Evolutionary conservation across 345 rosid species (phyloP).

Genomic region (Heritiera littoralis): DNA sequence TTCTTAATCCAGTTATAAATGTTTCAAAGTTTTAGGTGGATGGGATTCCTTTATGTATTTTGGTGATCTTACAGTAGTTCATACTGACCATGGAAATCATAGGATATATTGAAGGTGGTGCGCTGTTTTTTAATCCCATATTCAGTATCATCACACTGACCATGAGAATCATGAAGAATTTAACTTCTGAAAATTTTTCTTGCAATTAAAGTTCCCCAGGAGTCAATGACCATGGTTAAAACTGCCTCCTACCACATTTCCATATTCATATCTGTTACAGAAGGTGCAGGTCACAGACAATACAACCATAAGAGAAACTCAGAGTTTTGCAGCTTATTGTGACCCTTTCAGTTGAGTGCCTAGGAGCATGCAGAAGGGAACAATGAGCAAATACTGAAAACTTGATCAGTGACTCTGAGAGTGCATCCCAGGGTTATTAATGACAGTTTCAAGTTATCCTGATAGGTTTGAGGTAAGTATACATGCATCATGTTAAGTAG

Average conservation of each 20-base stretch:
- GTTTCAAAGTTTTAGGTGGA: not conserved
- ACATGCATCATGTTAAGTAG: not conserved
- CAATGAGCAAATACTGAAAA: not conserved
- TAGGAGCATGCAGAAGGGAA: not conserved
- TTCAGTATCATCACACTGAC: not conserved
- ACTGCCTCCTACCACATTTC: not conserved
- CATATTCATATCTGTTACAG: not conserved
- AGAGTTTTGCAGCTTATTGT: not conserved
- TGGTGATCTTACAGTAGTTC: not conserved
- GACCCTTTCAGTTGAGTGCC: not conserved
- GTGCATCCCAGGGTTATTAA: not conserved
- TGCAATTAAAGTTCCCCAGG: not conserved
- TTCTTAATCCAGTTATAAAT: conserved; percentile 10
- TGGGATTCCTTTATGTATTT: not conserved
- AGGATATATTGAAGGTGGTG: not conserved
- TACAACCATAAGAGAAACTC: not conserved
- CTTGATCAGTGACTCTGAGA: not conserved
- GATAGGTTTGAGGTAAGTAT: not conserved
- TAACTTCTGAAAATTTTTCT: not conserved
- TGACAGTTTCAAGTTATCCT: not conserved
- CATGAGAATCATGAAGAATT: not conserved
- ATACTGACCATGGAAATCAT: not conserved
- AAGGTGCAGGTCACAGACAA: not conserved
- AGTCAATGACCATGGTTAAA: not conserved
- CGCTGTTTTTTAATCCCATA: not conserved